Evolutionary conservation across 129 eudicot species (phyloP), one percentile per base, ranked within the genome.

Genomic region (Flaveria brownii): DNA sequence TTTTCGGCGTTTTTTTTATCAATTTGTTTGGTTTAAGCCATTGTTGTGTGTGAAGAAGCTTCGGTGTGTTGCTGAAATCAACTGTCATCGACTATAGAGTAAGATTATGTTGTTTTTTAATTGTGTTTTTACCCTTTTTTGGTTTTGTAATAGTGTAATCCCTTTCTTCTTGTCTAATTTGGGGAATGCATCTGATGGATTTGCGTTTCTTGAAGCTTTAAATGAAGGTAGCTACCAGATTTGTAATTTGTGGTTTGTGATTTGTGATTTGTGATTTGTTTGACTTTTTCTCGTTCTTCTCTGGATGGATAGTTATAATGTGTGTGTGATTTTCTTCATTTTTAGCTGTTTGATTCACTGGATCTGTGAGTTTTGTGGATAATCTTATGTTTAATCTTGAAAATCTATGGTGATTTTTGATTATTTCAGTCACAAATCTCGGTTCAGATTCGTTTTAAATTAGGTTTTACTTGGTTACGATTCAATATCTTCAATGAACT

Each of bases 361-460:
- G 90, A 86, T 86, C 87, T 86, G 84, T 73, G 77, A 17, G 17
- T 78, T 47, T 76, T 43, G 56, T 42, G 56, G 43, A 26, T 49
- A 36, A 49, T 67, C 51, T 60, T 59, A 50, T 68, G 57, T 65
- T 42, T 66, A 39, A 66, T 74, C 62, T 73, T 73, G 76, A 75
- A 42, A 67, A 69, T 73, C 43, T 30, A 13, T 7, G 42, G 14
- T 22, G 46, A 54, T 28, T 56, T 56, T 66, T 14, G 33, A 3
- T 73, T 41, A 61, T 72, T 20, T 59, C 64, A 30, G 77, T 62
- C 41, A 16, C 64, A 15, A 50, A 20, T 39, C 56, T 36, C 51
- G 49, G 68, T 16, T 65, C 41, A 67, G 74, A 66, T 65, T 52
- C 26, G 72, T 65, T 74, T 65, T 15, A 54, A 30, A 33, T 52